Evolutionary conservation across 2,329 filamentous ascomycete genomes (phyloP).

Genomic region (Fusarium sp.): DNA sequence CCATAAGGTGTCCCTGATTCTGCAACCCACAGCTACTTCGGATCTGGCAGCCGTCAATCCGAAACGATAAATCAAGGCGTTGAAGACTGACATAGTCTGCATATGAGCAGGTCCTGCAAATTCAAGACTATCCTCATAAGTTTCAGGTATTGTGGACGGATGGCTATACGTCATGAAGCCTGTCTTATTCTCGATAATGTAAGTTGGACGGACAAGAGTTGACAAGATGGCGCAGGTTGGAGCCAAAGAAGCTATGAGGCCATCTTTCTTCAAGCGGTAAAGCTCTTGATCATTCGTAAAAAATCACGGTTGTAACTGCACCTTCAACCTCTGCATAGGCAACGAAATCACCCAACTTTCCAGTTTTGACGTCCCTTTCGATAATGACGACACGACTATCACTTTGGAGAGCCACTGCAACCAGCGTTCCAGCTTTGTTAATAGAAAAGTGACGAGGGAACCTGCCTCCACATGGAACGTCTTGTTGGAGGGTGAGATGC

Average conservation of each 20-base stretch:
- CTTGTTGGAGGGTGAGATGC: slow-evolving; percentile 65
- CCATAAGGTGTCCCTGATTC: slow-evolving; percentile 30
- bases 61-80: slow-evolving; percentile 7
- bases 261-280: neutral
- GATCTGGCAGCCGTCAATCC: slow-evolving; percentile 29
- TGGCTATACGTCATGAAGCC: slow-evolving; percentile 1
- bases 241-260: neutral
- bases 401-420: slow-evolving; percentile 75
- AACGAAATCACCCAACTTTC: slow-evolving; percentile 64
- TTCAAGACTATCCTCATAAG: neutral
- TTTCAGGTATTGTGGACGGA: neutral
- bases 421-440: slow-evolving; percentile 71
- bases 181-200: neutral
- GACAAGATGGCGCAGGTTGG: slow-evolving; percentile 2
- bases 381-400: slow-evolving; percentile 72
- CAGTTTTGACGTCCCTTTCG: slow-evolving; percentile 68
- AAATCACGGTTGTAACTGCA: slow-evolving; percentile 61
- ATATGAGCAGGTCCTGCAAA: slow-evolving; percentile 3
- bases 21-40: slow-evolving; percentile 34
- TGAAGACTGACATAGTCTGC: neutral
- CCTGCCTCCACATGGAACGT: slow-evolving; percentile 72
- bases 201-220: neutral
- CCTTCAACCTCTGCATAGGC: slow-evolving; percentile 59
- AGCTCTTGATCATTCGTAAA: slow-evolving; percentile 54
- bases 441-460: slow-evolving; percentile 76